Evolutionary conservation across 2,329 filamentous ascomycete genomes (phyloP).

Genomic region (Paraphaeosphaeria sporulosa): DNA sequence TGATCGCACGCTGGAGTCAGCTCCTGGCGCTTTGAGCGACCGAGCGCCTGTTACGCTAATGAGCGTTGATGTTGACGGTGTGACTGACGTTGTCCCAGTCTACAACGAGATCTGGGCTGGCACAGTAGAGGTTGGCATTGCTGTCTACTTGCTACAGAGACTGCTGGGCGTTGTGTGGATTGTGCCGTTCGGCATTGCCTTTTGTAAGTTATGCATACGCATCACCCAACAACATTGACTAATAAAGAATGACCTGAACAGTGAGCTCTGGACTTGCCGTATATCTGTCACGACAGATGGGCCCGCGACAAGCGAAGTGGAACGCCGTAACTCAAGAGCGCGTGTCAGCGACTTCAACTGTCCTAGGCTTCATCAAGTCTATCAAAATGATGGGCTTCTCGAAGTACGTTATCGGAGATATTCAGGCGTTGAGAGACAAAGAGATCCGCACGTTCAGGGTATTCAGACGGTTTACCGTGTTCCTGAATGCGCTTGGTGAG

Average conservation of each 20-base stretch:
- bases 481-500: constrained; percentile 12
- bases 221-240: neutral
- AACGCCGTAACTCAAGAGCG: constrained; percentile 48
- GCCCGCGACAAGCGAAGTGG: constrained; percentile 31
- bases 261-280: neutral
- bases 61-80: constrained; percentile 16
- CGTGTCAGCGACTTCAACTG: constrained; percentile 41
- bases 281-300: neutral
- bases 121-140: constrained; percentile 21
- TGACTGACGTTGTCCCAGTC: neutral
- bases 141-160: constrained; percentile 24
- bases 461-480: constrained; percentile 8
- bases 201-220: constrained; percentile 17
- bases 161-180: constrained; percentile 33
- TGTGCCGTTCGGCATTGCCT: constrained; percentile 27
- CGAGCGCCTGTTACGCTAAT: constrained; percentile 10
- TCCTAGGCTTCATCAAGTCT: constrained; percentile 48
- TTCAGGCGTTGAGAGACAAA: constrained; percentile 18
- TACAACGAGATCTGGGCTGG: constrained; percentile 33
- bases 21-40: neutral
- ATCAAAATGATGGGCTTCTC: constrained; percentile 49
- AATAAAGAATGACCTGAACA: neutral
- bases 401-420: constrained; percentile 9
- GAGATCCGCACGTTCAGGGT: constrained; percentile 15
- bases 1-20: constrained; percentile 10